Evolutionary conservation across 768 basidiomycete species (phyloP), one percentile per base, ranked within the genome.

Genomic region (Mycena latifolia): DNA sequence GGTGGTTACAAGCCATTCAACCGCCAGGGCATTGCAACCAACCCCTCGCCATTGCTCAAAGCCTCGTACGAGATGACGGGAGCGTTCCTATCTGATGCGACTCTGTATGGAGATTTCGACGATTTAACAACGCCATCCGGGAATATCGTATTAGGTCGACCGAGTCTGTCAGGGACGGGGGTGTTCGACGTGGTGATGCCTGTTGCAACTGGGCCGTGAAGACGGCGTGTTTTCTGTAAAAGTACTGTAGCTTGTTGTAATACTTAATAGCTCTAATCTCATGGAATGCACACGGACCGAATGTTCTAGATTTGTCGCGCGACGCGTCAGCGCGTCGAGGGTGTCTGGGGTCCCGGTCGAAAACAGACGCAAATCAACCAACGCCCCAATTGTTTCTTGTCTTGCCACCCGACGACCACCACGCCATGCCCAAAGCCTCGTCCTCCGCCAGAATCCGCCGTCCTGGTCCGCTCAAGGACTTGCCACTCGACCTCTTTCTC

Each of bases 1-100:
- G 98, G 98, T 31, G 95, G 92, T 29, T 99, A 96, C 84, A 97
- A 94, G 79, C 95, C 98, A 2, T 99, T 99, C 82, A 99, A 98
- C 79, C 92, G 98, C 48, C 94, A 92, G 69, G 98, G 98, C 57
- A 92, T 99, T 63, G 91, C 94, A 25, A 88, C 91, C 48, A 95
- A 94, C 78, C 89, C 95, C 27, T 98, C 96, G n/a, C 95, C 97
- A 10, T 85, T 99, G 43, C 88, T 99, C 59, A 99, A 99, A 78
- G 98, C 98, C 1, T 98, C 96, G 11, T 99, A 94, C 79, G 98
- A 99, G 80, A 98, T 96, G 5, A 99, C 97, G 0, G 93, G 92
- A 2, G 85, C 91, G 1, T 98, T 99, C 84, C 78, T 99, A 70
- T 93, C 96, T 5, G 95, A 99, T 63, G 97, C 98, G 22, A 94